phyloP scores from a whole-genome alignment of 2,329 filamentous ascomycete genomes.

The Madurella fahalii region DNA sequence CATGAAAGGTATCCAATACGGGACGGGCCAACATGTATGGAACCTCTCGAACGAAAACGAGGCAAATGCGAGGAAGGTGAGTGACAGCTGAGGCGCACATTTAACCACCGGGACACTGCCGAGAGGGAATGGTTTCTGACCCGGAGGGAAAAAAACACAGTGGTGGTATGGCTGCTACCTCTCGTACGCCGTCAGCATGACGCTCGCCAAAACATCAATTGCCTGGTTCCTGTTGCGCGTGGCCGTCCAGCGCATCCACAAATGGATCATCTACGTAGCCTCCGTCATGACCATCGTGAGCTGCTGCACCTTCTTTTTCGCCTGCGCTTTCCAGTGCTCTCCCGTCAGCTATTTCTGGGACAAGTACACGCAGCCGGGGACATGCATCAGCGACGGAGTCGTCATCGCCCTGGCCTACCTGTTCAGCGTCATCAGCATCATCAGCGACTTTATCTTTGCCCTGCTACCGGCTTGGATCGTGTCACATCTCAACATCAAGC shows the following conservation, averaged over 20 bases:
- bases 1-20: slow-evolving; percentile 36
- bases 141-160: slow-evolving; percentile 8
- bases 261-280: slow-evolving; percentile 35
- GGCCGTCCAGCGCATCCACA: slow-evolving; percentile 31
- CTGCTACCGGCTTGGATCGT: slow-evolving; percentile 52
- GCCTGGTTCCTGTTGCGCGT: slow-evolving; percentile 41
- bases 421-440: slow-evolving; percentile 47
- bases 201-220: slow-evolving; percentile 39
- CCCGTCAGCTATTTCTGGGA: slow-evolving; percentile 42
- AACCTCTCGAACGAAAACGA: slow-evolving; percentile 30
- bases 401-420: slow-evolving; percentile 50
- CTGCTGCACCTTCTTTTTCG: slow-evolving; percentile 39
- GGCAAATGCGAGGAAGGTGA: slow-evolving; percentile 34
- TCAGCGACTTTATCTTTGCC: slow-evolving; percentile 50
- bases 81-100: background rate
- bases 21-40: slow-evolving; percentile 37
- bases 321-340: slow-evolving; percentile 38
- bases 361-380: slow-evolving; percentile 29
- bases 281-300: slow-evolving; percentile 35
- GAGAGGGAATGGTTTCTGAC: background rate
- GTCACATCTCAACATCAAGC: slow-evolving; percentile 51
- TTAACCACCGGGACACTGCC: background rate
- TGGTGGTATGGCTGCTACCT: slow-evolving; percentile 24
- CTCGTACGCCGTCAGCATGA: slow-evolving; percentile 25
- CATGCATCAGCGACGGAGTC: slow-evolving; percentile 38